Evolutionary conservation across 495 filamentous ascomycete genomes (phyloP), one percentile per base, ranked within the genome.

Genomic region (Chaetomidium leptoderma): DNA sequence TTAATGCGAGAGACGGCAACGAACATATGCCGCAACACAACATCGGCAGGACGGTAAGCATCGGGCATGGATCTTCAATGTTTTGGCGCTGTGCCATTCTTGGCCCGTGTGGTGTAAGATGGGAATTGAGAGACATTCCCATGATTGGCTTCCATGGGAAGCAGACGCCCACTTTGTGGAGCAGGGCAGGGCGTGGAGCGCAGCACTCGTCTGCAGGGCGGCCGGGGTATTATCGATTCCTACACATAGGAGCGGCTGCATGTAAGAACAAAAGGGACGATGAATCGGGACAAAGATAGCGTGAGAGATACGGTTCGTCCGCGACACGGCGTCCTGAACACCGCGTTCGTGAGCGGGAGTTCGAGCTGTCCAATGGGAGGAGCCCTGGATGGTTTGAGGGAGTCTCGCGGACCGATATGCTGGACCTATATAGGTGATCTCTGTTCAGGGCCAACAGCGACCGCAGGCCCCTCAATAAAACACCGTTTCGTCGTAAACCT

Each of bases 71-170:
- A 60, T 60, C 58, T 50, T 50, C 58, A 19, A 19, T 17, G 19
- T 11, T 26, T 52, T 43, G 44, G 27, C 8, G 26, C 7, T 16
- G 51, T 36, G 49, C 32, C 42, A 49, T 26, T 29, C 33, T 59
- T 55, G 51, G 51, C 52, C 42, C 6, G 58, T 9, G 21, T 44
- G 36, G 49, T 3, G 19, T 33, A 11, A 42, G 51, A 55, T 43
- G 43, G 46, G 43, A 47, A 43, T 55, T 42, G 13, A 40, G 27
- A 24, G 8, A 42, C 24, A 59, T 35, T 54, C 30, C 58, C 51
- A 60, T 60, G 58, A 60, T 55, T 55, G 52, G 58, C 36, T 49
- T 55, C 45, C 24, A 49, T n/a, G 33, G 37, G 43, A 47, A 59
- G 14, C 11, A 24, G 10, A 45, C 37, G 16, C 11, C 57, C 43